Base-by-base conservation (phyloP, 352 stramenopile species). In the Nothophytophthora sp. region DNA sequence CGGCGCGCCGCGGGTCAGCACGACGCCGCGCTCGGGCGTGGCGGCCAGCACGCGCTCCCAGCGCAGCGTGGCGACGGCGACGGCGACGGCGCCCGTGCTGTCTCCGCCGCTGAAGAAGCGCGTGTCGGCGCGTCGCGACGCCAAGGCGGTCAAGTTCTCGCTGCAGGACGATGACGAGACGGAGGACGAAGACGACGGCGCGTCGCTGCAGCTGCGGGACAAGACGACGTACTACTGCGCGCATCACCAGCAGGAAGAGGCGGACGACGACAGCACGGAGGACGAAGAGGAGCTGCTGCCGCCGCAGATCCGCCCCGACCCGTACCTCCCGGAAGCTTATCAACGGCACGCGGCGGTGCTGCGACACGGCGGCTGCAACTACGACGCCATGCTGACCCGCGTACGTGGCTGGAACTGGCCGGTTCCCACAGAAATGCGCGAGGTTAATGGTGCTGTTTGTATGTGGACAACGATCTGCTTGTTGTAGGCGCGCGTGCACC, bases 341-440 rank as follows among this genome's bases (percentile, higher is more conserved):
- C 63, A 69, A 30, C 60, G 55, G 18, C 47, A 34, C n/a, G 65
- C 75, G 16, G 48, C 46, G 0, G 76, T 90, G 40, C 16, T 86
- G 9, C 37, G 64, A 27, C 51, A 79, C 47, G 60, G 50, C 19
- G 64, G 54, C 13, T 69, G 62, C 27, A 66, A 72, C 41, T 90
- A 76, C 58, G 63, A 88, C 50, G 74, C 79, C 15, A 80, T 85
- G 69, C 72, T 90, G 32, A 85, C 71, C 18, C 63, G 73, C 52
- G 78, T 89, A 55, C 19, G 73, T 54, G 25, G 3, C 27, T 41
- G 10, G 11, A n/a, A n/a, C n/a, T n/a, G n/a, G n/a, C n/a, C n/a
- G n/a, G n/a, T n/a, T n/a, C n/a, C n/a, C n/a, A n/a, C n/a, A n/a
- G 9, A 11, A 29, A 5, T 32, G 2, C 19, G 22, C 37, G 16